Evolutionary conservation across 148 eudicot species (phyloP).

Genomic region (Camellia sinensis): DNA sequence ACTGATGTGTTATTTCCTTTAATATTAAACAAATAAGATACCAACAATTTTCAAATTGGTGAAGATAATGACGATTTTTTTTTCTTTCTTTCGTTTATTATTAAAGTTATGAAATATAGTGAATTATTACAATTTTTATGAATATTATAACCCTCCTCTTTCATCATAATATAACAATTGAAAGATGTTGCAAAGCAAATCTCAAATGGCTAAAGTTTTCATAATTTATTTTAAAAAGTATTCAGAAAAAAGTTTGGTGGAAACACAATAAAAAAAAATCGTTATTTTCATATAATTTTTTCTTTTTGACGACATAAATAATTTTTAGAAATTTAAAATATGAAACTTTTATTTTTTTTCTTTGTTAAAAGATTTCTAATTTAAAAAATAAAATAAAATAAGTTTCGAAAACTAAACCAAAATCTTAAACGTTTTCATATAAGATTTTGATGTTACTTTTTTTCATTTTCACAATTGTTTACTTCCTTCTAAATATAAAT

Average conservation of each 20-base stretch:
- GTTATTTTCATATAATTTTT: no score
- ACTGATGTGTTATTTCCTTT: no score
- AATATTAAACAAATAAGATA: not conserved
- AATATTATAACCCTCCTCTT: not conserved
- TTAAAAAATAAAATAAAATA: no score
- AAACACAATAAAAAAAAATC: not conserved
- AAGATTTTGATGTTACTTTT: not conserved
- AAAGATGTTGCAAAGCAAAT: not conserved
- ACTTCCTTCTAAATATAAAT: not conserved
- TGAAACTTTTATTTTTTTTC: no score
- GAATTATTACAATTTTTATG: no score
- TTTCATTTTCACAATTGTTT: not conserved
- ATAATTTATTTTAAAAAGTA: no score
- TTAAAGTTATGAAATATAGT: not conserved
- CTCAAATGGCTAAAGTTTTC: not conserved
- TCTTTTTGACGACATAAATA: no score
- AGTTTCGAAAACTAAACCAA: not conserved
- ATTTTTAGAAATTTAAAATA: no score
- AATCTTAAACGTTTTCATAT: no score
- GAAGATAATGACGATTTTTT: not conserved
- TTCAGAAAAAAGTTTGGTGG: no score
- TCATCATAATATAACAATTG: no score
- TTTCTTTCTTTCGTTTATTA: not conserved
- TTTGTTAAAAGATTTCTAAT: not conserved
- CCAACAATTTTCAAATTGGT: not conserved